These are phyloP conservation scores for Apiotrichum mycotoxinovorans DNA, from an alignment of 1,284 basidiomycete genomes.

Conservation along the genomic window DNA sequence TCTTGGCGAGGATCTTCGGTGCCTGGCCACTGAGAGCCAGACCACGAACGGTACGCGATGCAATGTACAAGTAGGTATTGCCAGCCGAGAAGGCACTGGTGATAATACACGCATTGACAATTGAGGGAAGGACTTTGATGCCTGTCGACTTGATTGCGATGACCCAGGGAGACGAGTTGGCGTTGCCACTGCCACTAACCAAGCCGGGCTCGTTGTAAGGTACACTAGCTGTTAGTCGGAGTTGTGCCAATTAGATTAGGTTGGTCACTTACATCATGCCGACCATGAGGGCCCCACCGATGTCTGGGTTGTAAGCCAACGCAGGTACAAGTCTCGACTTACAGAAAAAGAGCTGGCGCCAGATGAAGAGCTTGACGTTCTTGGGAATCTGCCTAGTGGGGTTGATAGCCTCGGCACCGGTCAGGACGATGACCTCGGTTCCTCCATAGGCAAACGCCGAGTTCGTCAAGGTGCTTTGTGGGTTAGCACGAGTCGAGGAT, in stretches of 20 bases:
- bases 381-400: constrained; percentile 71
- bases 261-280: constrained; percentile 56
- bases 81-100: constrained; percentile 55
- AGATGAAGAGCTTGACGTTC: constrained; percentile 69
- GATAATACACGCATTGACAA: constrained; percentile 62
- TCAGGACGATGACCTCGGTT: constrained; percentile 49
- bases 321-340: no score
- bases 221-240: constrained; percentile 58
- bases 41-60: constrained; percentile 56
- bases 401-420: constrained; percentile 53
- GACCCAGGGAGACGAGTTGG: constrained; percentile 66
- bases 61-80: constrained; percentile 57
- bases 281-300: constrained; percentile 60
- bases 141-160: constrained; percentile 74
- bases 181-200: constrained; percentile 56
- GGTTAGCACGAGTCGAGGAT: neutral
- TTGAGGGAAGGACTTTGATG: constrained; percentile 61
- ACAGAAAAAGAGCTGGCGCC: constrained; percentile 66
- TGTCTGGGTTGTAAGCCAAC: constrained; percentile 50
- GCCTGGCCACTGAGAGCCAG: constrained; percentile 68
- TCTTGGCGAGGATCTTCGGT: constrained; percentile 59
- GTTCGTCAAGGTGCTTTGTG: constrained; percentile 21
- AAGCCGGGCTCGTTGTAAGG: constrained; percentile 63
- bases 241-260: constrained; percentile 50
- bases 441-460: constrained; percentile 13